Evolutionary conservation across 2,329 filamentous ascomycete genomes (phyloP), one percentile per base, ranked within the genome.

Genomic region (Pestalotiopsis sp.): DNA sequence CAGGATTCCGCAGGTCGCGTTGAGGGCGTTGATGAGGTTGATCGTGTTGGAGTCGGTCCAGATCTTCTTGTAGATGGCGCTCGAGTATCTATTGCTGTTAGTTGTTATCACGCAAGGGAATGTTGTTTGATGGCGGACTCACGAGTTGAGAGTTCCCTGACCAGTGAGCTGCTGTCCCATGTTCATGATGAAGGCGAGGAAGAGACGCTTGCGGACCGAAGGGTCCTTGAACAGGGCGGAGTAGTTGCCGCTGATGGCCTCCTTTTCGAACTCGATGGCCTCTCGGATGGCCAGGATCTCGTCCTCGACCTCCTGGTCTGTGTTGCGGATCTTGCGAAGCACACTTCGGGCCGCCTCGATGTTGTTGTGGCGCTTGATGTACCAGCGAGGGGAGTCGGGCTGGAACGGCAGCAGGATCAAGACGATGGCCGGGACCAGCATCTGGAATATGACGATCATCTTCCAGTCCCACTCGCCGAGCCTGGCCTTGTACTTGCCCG

Each of bases 401-500:
- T 91, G 86, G 76, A 90, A 91, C 55, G 90, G 90, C 14, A 93
- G 81, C 45, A 90, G 84, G 3, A 79, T 71, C 25, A 92, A 80
- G 77, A 93, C 90, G 69, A 92, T 74, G 64, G 85, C 71, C 1
- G 91, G 91, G 27, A 92, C 85, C n/a, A 93, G 78, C 63, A 92
- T 83, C 79, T 93, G 91, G 83, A 93, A 92, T 70, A 93, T 89
- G 71, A 92, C 87, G 14, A 93, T 89, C 82, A 92, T 87, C 74
- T 87, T 88, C 91, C 91, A 93, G 78, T 92, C 90, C 91, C 91
- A 92, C 72, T 93, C 83, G 52, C 91, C 91, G 4, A 92, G 85
- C 57, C 73, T 81, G 57, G 80, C 73, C 58, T 82, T 81, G 78
- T 91, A 81, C 74, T 88, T 83, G 45, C 84, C 84, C 76, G 88